A percentile compares a stretch with the other conserved stretches of the same genome.
phyloP scores from a whole-genome alignment of 768 basidiomycete genomes.

The Calvatia gigantea region DNA sequence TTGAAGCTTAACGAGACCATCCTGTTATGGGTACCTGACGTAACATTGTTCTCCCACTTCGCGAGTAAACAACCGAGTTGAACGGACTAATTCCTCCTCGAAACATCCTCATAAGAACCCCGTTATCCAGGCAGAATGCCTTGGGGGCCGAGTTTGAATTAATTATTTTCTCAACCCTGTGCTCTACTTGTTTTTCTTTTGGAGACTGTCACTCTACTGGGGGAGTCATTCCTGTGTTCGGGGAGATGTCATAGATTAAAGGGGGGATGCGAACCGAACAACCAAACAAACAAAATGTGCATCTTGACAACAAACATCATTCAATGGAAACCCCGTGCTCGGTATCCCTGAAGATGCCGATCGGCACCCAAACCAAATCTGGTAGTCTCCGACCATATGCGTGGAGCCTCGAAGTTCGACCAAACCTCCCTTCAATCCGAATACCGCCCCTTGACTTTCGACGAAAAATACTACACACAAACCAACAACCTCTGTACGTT shows the following conservation, averaged over 20 bases:
- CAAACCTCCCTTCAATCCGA: background rate
- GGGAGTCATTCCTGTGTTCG: background rate
- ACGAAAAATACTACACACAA: constrained; percentile 4
- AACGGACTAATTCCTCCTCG: constrained; percentile 1
- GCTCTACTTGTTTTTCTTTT: background rate
- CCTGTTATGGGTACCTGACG: constrained; percentile 7
- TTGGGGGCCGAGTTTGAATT: background rate
- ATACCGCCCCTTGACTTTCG: background rate
- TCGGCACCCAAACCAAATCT: constrained; percentile 1
- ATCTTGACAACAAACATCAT: constrained; percentile 12
- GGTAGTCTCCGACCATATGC: background rate
- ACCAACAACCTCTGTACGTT: background rate
- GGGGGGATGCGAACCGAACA: constrained; percentile 7
- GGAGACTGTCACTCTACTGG: background rate
- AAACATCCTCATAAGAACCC: background rate
- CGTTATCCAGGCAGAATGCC: no score
- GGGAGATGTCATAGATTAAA: background rate
- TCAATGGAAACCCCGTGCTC: constrained; percentile 9
- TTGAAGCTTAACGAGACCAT: background rate
- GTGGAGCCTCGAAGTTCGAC: constrained; percentile 6
- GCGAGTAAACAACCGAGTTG: background rate
- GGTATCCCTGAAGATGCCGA: constrained; percentile 2
- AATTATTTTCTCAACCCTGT: background rate
- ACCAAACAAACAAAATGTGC: constrained; percentile 2
- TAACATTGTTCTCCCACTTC: background rate